Evolutionary conservation across 495 filamentous ascomycete species (phyloP), one percentile per base, ranked within the genome.

Genomic region (Bacidia gigantensis): DNA sequence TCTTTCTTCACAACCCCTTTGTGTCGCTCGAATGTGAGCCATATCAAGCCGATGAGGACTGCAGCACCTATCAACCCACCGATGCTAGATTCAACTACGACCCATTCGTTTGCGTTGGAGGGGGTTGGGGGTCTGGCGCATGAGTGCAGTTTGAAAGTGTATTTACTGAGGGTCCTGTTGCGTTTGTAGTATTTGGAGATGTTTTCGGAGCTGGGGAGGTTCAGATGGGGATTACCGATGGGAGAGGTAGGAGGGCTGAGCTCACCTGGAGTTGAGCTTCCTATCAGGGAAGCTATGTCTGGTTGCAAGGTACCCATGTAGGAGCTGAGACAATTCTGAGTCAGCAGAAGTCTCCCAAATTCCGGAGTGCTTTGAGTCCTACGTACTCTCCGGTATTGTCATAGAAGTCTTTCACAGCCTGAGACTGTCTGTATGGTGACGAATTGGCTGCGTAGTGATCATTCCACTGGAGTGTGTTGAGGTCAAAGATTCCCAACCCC

Each of bases 401-500:
- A 40, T 56, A 59, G 24, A 52, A 59, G 10, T 52, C 12, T 53
- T 50, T 53, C 1, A 59, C 50, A 22, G 42, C n/a, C n/a, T 53
- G 45, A 2, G 53, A 52, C 24, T 59, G 53, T 40, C 49, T 50
- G 35, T 56, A 59, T 2, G 53, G 35, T 18, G 43, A 32, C 12
- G 49, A 22, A 22, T 29, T 32, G 18, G 53, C 49, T 2, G 39
- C 23, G 40, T 53, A 59, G 10, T 56, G 45, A 46, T 59, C 43
- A 12, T 25, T 17, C 38, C 50, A 59, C n/a, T 3, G 24, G 49
- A 59, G 11, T 12, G 11, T 14, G 1, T 38, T 17, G 26, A 51
- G 18, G 24, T 60, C 58, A 39, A 58, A 60, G 43, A 60, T 50
- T 20, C 18, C 52, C 9, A 60, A 11, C 2, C 58, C 58, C 20